These are phyloP conservation scores for Pleurotus eryngii DNA, from an alignment of 768 basidiomycete genomes.

Conservation along the genomic window DNA sequence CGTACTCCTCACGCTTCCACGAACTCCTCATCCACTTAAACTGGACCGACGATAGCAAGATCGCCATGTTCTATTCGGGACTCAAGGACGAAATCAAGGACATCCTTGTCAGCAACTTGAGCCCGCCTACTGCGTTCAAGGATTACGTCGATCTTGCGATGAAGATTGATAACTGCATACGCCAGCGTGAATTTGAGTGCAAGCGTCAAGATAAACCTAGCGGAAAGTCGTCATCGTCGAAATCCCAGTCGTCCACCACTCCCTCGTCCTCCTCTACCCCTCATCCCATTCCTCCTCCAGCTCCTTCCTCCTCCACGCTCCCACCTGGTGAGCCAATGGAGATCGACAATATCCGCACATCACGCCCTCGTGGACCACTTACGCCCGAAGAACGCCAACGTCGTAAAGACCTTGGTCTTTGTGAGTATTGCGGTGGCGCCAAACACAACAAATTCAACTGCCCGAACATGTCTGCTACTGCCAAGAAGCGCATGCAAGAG, in stretches of 20 bases:
- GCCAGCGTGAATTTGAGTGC: conserved; percentile 16
- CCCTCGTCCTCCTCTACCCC: neutral
- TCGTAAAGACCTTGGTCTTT: no score
- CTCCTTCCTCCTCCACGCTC: no score
- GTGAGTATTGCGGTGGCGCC: no score
- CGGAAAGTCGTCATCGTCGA: neutral
- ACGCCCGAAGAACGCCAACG: no score
- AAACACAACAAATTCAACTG: no score
- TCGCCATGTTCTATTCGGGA: conserved; percentile 25
- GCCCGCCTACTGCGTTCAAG: conserved; percentile 16
- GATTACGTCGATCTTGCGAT: conserved; percentile 9
- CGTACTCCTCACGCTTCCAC: conserved; percentile 23
- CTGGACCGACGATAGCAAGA: conserved; percentile 29
- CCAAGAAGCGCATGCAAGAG: neutral
- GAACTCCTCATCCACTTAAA: conserved; percentile 23
- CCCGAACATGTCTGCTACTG: neutral
- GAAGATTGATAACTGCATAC: conserved; percentile 22
- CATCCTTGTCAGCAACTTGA: conserved; percentile 14
- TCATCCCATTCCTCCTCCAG: no score
- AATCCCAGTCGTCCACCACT: neutral
- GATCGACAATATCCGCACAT: no score
- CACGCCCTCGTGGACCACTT: no score
- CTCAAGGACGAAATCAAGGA: conserved; percentile 26
- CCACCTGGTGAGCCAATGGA: no score
- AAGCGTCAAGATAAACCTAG: neutral